Evolutionary conservation across 495 filamentous ascomycete genomes (phyloP), one percentile per base, ranked within the genome.

Genomic region (Rusavskia elegans): DNA sequence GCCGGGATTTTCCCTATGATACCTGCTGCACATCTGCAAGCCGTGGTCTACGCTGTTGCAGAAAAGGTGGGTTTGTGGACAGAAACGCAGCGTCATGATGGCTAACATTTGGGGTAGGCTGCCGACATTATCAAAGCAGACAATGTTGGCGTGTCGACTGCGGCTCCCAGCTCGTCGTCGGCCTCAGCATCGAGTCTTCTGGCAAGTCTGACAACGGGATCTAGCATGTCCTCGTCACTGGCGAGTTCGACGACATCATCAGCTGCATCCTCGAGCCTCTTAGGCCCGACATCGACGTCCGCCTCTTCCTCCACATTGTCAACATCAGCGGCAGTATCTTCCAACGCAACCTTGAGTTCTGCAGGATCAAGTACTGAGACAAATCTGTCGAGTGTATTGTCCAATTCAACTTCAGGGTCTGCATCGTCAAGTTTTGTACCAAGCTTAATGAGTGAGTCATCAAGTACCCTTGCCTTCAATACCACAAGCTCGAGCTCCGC

Each of bases 21-120:
- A 1, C 61, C 72, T 25, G 72, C 69, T 7, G 67, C 71, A n/a
- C 72, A 76, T 60, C 53, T 73, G 23, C 72, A 74, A 61, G 65
- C 72, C 3, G 69, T 68, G 10, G 71, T 74, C 7, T 75, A 75
- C 45, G 72, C 66, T 4, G 61, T 75, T 25, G 72, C 72, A 10
- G 72, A 75, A 57, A 68, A 68, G 59, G 72, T 63, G 53, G 58
- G 57, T 29, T 57, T 61, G 46, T 40, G 55, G 25, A 41, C 19
- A 4, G 53, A 45, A 25, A 37, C 36, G 41, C 19, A 9, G 10
- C 17, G 8, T 32, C 3, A 50, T 27, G 37, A 52, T 58, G 32
- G 56, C 23, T 42, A 11, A 42, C n/a, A 19, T 11, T n/a, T 16
- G 9, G 1, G 20, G 32, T 52, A 62, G 59, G 59, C 59, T 41